These are phyloP conservation scores for Neurospora discreta DNA, from an alignment of 495 filamentous ascomycete species.

Conservation along the genomic window DNA sequence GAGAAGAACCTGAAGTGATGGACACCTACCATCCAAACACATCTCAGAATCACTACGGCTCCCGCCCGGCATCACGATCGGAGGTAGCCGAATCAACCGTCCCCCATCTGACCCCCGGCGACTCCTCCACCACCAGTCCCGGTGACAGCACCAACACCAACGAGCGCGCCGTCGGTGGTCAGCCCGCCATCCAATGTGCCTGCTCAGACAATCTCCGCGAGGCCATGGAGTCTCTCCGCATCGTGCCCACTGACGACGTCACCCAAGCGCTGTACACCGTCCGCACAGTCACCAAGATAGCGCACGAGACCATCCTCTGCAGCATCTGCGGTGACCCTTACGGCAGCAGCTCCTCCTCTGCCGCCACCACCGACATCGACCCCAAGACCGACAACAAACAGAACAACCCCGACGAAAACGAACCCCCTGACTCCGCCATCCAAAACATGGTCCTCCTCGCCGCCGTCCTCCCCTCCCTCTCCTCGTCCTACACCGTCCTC, in stretches of 20 bases:
- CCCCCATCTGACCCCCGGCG: background rate
- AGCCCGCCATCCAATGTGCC: constrained; percentile 14
- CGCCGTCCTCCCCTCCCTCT: constrained; percentile 50
- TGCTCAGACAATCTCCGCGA: constrained; percentile 33
- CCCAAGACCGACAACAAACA: constrained; percentile 27
- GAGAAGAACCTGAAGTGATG: background rate
- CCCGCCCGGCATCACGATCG: background rate
- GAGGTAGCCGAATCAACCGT: background rate
- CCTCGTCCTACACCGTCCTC: constrained; percentile 44
- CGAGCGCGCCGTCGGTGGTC: background rate
- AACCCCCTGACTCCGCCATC: constrained; percentile 29
- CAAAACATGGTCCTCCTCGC: constrained; percentile 61
- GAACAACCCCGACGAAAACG: background rate
- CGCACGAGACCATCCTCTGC: constrained; percentile 50
- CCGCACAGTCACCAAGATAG: constrained; percentile 44
- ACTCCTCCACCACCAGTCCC: background rate
- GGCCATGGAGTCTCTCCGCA: constrained; percentile 34
- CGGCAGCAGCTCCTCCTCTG: background rate
- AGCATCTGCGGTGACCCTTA: constrained; percentile 40
- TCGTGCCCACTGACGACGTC: constrained; percentile 30
- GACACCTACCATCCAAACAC: background rate
- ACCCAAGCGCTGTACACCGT: constrained; percentile 40
- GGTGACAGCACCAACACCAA: background rate
- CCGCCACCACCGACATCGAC: background rate
- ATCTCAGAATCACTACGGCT: background rate